Percentiles rank a stretch among this genome's conserved stretches.
Evolutionary conservation across 768 basidiomycete genomes (phyloP).

Genomic region (Mycena venus): DNA sequence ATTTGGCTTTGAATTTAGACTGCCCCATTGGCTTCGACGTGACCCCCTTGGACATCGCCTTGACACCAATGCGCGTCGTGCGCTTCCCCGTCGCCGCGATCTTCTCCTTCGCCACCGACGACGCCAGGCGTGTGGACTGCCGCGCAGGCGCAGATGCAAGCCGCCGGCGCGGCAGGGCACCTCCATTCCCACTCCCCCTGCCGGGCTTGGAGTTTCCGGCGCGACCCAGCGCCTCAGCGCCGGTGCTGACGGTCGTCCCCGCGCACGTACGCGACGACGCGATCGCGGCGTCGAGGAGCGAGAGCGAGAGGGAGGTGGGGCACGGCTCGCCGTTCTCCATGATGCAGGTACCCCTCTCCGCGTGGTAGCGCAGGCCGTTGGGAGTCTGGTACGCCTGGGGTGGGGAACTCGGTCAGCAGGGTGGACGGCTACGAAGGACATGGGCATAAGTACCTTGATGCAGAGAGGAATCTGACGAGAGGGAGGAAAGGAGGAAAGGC

Average conservation of each 20-base stretch:
- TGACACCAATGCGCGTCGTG: background rate
- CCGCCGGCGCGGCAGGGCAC: background rate
- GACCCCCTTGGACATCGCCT: background rate
- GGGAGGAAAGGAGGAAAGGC: too few species aligned
- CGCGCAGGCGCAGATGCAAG: too few species aligned
- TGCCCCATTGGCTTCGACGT: background rate
- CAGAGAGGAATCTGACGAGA: background rate
- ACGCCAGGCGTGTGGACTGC: background rate
- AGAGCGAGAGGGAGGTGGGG: background rate
- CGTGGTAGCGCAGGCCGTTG: conserved; percentile 77
- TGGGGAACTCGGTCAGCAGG: background rate
- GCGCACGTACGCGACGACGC: background rate
- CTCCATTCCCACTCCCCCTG: too few species aligned
- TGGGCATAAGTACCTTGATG: conserved; percentile 1
- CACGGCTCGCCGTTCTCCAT: conserved; percentile 43
- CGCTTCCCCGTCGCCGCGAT: background rate
- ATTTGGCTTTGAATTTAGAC: background rate
- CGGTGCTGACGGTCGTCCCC: background rate
- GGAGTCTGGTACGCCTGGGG: conserved; percentile 71
- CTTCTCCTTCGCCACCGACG: background rate
- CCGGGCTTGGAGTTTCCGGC: too few species aligned
- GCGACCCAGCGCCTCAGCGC: background rate
- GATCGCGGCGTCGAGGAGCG: background rate
- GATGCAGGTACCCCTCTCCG: conserved; percentile 75
- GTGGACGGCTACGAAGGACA: background rate